phyloP scores from a whole-genome alignment of 2,329 filamentous ascomycete species.

The Cordyceps tenuipes region DNA sequence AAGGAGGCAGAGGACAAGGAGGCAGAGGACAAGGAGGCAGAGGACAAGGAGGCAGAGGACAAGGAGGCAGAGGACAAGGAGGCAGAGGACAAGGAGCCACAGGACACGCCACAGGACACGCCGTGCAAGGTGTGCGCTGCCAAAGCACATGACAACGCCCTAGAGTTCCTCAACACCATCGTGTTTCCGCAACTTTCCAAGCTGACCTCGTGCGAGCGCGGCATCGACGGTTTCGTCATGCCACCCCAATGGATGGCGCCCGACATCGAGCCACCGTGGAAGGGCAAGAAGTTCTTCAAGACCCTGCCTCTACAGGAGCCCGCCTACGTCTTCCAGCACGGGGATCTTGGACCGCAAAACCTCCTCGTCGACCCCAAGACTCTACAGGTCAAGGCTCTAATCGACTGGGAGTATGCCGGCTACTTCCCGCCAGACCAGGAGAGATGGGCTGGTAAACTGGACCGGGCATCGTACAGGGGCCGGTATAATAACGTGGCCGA shows the following conservation, averaged over 20 bases:
- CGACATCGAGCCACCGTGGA: conserved; percentile 7
- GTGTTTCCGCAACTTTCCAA: conserved; percentile 12
- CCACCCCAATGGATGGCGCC: conserved; percentile 12
- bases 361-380: conserved; percentile 11
- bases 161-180: conserved; percentile 5
- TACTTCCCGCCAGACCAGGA: conserved; percentile 13
- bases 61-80: too few species aligned
- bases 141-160: conserved; percentile 9
- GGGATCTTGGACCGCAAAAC: conserved; percentile 12
- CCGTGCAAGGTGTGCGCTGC: conserved; percentile 9
- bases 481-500: neutral
- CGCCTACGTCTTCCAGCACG: conserved; percentile 13
- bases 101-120: neutral
- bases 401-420: conserved; percentile 15
- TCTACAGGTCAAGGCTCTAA: conserved; percentile 12
- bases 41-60: too few species aligned
- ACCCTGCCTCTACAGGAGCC: conserved; percentile 9
- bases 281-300: conserved; percentile 7
- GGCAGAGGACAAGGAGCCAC: too few species aligned
- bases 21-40: too few species aligned
- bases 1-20: too few species aligned
- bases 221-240: conserved; percentile 15
- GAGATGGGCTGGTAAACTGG: conserved; percentile 12
- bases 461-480: neutral
- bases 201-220: conserved; percentile 8